Base-by-base conservation (phyloP, 2,329 filamentous ascomycete genomes). In the Aspergillus floridensis region DNA sequence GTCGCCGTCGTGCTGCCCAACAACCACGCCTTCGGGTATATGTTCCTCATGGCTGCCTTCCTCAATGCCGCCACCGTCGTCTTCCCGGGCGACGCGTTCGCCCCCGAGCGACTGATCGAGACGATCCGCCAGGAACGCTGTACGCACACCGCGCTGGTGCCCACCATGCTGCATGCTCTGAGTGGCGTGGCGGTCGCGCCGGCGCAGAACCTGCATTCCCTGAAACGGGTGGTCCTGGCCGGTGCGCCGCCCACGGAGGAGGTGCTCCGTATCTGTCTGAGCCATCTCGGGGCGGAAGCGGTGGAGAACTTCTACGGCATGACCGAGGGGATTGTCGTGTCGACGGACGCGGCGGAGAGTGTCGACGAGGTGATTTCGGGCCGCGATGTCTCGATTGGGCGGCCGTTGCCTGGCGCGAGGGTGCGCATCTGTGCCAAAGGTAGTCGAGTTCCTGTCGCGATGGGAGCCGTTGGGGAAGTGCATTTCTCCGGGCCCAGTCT, bases 301-400 rank as follows among this genome's bases (percentile, higher is more conserved):
- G 62, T 64, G 19, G 60, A 65, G 22, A 65, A 61, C 47, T 51
- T 55, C 16, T 64, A 63, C 24, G 62, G 62, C 2, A 64, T 64
- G 62, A 64, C 60, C 1, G 62, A 64, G 50, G 62, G 38, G 5
- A 44, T 44, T 5, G n/a, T 19, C 3, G 38, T 44, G 5, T 44
- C 38, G 38, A 44, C 38, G 16, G 38, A 8, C 5, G 16, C 38
- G 38, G 38, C 5, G 4, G 38, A 44, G 38, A 19, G 38, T 0
- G 1, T 44, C 38, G 38, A 44, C 6, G 6, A 44, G 14, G 38
- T 8, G 4, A 3, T 44, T 8, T 8, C 5, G 3, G 38, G 38
- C 5, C 14, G 38, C 1, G 38, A 44, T 19, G 16, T 44, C 38
- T 19, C 38, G 5, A 44, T 44, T 8, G 38, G 38, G 5, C 16